These are phyloP conservation scores for Phytopythium sindhum DNA, from an alignment of 352 stramenopile species.

Conservation along the genomic window DNA sequence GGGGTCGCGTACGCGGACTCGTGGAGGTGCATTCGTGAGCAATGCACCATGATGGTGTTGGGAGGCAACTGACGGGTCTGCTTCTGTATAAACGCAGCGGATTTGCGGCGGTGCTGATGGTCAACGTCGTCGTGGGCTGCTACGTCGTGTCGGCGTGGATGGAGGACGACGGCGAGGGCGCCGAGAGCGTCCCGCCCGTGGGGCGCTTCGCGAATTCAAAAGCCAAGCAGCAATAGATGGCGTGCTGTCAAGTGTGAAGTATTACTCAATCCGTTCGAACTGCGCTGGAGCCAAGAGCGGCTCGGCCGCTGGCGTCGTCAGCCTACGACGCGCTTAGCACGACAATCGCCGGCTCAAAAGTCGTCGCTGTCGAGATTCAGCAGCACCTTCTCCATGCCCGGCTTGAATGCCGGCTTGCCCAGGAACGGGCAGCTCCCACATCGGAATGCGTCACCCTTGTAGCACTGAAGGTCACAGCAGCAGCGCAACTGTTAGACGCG, in stretches of 20 bases:
- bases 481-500: conserved; percentile 4
- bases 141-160: conserved; percentile 75
- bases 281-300: neutral
- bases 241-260: neutral
- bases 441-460: conserved; percentile 96
- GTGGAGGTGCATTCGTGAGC: conserved; percentile 46
- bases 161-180: conserved; percentile 53
- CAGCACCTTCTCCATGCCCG: conserved; percentile 84
- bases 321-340: neutral
- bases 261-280: neutral
- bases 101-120: conserved; percentile 61
- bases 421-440: conserved; percentile 96
- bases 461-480: conserved; percentile 80
- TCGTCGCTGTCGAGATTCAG: conserved; percentile 83
- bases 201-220: conserved; percentile 44
- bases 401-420: conserved; percentile 95
- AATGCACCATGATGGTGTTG: neutral
- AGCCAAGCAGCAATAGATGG: conserved; percentile 37
- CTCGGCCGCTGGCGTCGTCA: neutral
- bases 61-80: neutral
- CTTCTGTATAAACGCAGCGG: conserved; percentile 30
- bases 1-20: conserved; percentile 51
- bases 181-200: conserved; percentile 32
- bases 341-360: conserved; percentile 33
- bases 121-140: conserved; percentile 74